phyloP scores from a whole-genome alignment of 441 rosid species.

The Corymbia calophylla region DNA sequence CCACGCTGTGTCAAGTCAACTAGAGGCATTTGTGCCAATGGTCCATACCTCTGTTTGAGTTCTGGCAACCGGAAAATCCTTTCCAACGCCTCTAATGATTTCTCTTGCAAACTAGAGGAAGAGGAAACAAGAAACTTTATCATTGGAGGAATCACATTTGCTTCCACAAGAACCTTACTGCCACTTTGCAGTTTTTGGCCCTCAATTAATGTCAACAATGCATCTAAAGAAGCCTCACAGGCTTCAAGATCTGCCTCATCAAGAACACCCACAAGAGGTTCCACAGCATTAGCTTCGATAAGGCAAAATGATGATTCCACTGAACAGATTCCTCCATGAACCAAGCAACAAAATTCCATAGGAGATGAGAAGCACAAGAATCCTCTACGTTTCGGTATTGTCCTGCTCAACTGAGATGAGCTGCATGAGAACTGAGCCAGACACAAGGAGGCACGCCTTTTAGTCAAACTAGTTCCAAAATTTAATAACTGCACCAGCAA shows the following conservation, averaged over 20 bases:
- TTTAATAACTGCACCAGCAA: slow-evolving; percentile 36
- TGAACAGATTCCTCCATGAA: slow-evolving; percentile 50
- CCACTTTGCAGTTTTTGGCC: slow-evolving; percentile 46
- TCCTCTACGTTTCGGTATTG: slow-evolving; percentile 27
- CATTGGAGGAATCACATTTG: slow-evolving; percentile 40
- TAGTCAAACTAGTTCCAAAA: slow-evolving; percentile 34
- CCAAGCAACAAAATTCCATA: slow-evolving; percentile 26
- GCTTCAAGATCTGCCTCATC: slow-evolving; percentile 35
- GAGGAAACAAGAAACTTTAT: slow-evolving; percentile 45
- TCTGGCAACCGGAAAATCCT: slow-evolving; percentile 59
- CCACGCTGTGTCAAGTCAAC: slow-evolving; percentile 62
- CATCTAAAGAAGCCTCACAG: slow-evolving; percentile 53
- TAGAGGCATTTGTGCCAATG: slow-evolving; percentile 46
- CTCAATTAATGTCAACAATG: slow-evolving; percentile 47
- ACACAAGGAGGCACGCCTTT: slow-evolving; percentile 36
- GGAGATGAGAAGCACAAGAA: slow-evolving; percentile 51
- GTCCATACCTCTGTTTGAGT: slow-evolving; percentile 42
- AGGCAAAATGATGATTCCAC: slow-evolving; percentile 60
- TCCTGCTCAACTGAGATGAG: slow-evolving; percentile 29
- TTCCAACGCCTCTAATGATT: slow-evolving; percentile 46
- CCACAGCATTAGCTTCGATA: slow-evolving; percentile 46
- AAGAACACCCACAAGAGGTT: slow-evolving; percentile 42
- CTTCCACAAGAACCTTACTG: slow-evolving; percentile 47
- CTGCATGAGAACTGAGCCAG: slow-evolving; percentile 42
- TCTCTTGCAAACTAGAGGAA: slow-evolving; percentile 38